Percentiles rank a stretch among this genome's conserved stretches.
phyloP scores from a whole-genome alignment of 2,329 filamentous ascomycete genomes.

The Phialophora expanda region DNA sequence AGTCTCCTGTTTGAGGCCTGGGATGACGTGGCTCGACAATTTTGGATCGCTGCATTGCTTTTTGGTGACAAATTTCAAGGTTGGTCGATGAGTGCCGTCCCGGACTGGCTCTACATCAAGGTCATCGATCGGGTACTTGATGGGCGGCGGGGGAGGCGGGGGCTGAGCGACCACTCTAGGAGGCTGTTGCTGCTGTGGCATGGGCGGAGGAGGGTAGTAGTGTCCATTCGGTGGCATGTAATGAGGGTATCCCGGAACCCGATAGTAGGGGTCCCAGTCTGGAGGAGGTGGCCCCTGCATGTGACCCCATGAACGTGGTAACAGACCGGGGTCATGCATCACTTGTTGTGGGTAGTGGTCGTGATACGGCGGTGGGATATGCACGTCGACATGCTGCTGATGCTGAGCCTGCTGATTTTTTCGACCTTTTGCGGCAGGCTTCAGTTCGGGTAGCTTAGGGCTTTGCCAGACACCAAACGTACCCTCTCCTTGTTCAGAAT shows the following conservation, averaged over 20 bases:
- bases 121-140: slow-evolving; percentile 97
- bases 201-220: slow-evolving; percentile 38
- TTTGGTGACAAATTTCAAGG: slow-evolving; percentile 75
- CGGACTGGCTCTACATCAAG: slow-evolving; percentile 74
- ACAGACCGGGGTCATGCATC: slow-evolving; percentile 52
- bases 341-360: slow-evolving; percentile 56
- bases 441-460: slow-evolving; percentile 70
- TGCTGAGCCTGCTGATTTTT: slow-evolving; percentile 31
- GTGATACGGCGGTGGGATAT: slow-evolving; percentile 61
- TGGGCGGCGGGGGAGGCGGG: slow-evolving; percentile 71
- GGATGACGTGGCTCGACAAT: slow-evolving; percentile 51
- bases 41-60: slow-evolving; percentile 56
- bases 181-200: slow-evolving; percentile 18
- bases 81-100: slow-evolving; percentile 70
- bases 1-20: slow-evolving; percentile 77
- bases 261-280: slow-evolving; percentile 21
- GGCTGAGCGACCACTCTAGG: slow-evolving; percentile 42
- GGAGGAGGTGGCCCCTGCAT: slow-evolving; percentile 28
- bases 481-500: slow-evolving; percentile 56
- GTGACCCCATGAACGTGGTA: slow-evolving; percentile 34
- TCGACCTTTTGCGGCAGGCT: slow-evolving; percentile 71
- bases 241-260: slow-evolving; percentile 29
- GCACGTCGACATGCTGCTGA: slow-evolving; percentile 20
- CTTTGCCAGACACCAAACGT: slow-evolving; percentile 58
- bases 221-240: slow-evolving; percentile 42